These are phyloP conservation scores for Phytophthora sp. DNA, from an alignment of 352 stramenopile species.

Conservation along the genomic window DNA sequence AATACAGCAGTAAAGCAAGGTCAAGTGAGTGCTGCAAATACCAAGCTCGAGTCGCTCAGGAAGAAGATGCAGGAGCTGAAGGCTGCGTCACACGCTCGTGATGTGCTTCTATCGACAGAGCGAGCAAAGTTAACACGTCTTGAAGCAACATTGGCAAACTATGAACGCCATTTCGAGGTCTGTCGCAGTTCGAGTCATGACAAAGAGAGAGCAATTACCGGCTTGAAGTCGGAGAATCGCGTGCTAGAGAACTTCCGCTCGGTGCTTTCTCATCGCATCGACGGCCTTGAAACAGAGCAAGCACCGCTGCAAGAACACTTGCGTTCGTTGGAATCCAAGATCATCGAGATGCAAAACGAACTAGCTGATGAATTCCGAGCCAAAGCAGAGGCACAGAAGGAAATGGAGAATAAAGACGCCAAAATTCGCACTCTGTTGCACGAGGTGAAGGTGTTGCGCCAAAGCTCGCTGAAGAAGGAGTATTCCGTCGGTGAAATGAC, in stretches of 20 bases:
- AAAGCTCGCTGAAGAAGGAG: slow-evolving; percentile 81
- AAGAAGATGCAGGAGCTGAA: slow-evolving; percentile 90
- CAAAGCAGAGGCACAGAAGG: slow-evolving; percentile 68
- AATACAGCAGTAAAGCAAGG: slow-evolving; percentile 85
- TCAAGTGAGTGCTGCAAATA: slow-evolving; percentile 78
- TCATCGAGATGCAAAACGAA: slow-evolving; percentile 82
- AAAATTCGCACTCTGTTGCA: slow-evolving; percentile 79
- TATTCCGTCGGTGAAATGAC: slow-evolving; percentile 83
- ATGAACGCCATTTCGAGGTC: slow-evolving; percentile 79
- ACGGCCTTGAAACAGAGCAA: slow-evolving; percentile 76
- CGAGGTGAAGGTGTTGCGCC: slow-evolving; percentile 77
- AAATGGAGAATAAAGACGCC: slow-evolving; percentile 72
- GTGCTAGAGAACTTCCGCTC: slow-evolving; percentile 86
- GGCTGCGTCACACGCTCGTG: slow-evolving; percentile 62
- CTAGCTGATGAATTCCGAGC: slow-evolving; percentile 72
- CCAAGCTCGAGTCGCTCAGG: slow-evolving; percentile 80
- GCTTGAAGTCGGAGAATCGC: slow-evolving; percentile 75
- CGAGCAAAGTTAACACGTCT: slow-evolving; percentile 69
- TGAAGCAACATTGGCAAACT: slow-evolving; percentile 67
- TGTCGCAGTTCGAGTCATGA: slow-evolving; percentile 69
- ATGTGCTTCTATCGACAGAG: slow-evolving; percentile 79
- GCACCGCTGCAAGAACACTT: slow-evolving; percentile 75
- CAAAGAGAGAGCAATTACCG: slow-evolving; percentile 72
- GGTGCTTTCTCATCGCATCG: slow-evolving; percentile 77
- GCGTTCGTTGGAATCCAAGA: slow-evolving; percentile 58